Evolutionary conservation across 169 alveolate species (phyloP).

Genomic region (Neospora caninum): DNA sequence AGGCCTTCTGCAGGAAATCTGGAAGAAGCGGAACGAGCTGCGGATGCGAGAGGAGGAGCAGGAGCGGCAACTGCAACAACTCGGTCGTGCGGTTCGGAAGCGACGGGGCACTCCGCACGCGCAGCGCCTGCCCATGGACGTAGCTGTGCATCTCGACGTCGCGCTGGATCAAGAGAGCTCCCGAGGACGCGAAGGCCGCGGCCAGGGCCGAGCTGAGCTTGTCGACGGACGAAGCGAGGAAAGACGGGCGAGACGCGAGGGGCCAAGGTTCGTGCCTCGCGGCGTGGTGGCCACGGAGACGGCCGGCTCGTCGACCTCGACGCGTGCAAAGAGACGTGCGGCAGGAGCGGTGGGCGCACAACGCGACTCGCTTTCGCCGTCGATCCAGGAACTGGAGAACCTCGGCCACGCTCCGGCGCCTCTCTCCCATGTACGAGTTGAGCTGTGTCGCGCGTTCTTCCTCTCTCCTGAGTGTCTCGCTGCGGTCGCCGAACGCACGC

Average conservation of each 20-base stretch:
- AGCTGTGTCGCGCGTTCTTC: background rate
- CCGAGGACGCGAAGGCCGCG: background rate
- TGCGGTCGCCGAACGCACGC: background rate
- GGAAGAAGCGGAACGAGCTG: conserved; percentile 19
- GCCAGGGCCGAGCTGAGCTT: background rate
- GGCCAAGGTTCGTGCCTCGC: too few species aligned
- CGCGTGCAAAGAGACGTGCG: background rate
- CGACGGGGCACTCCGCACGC: conserved; percentile 19
- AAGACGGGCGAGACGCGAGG: too few species aligned
- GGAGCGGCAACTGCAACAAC: conserved; percentile 30
- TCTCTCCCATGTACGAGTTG: background rate
- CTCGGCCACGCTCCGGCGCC: background rate
- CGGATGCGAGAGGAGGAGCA: background rate
- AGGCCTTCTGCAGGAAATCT: background rate
- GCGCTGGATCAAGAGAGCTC: background rate
- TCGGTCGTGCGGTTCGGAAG: background rate
- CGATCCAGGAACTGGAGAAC: background rate
- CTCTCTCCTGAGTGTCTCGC: background rate
- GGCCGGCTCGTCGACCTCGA: background rate
- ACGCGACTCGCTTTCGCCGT: background rate
- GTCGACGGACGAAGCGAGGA: too few species aligned
- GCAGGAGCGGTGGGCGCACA: background rate
- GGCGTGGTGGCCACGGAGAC: too few species aligned
- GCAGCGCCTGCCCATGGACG: background rate
- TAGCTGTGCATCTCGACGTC: conserved; percentile 7